Evolutionary conservation across 2,329 filamentous ascomycete genomes (phyloP).

Genomic region (Talaromyces rugulosus): DNA sequence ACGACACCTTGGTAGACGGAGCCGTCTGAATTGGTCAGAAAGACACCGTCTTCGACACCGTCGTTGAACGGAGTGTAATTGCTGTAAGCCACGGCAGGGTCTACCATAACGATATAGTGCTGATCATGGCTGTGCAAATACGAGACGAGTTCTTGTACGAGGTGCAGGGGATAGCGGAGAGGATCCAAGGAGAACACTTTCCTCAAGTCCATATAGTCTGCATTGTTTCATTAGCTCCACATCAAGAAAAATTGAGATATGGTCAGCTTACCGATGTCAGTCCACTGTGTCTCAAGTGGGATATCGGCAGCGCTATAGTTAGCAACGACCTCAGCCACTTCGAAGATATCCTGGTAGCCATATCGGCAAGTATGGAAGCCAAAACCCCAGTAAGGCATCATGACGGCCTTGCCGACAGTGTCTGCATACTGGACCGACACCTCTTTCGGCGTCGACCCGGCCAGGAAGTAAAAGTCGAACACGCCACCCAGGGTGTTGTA

Average conservation of each 20-base stretch:
- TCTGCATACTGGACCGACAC: slow-evolving; percentile 58
- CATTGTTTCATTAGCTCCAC: not conserved
- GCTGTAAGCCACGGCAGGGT: slow-evolving; percentile 45
- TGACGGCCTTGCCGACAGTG: slow-evolving; percentile 53
- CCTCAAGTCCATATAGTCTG: slow-evolving; percentile 35
- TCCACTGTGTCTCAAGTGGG: slow-evolving; percentile 45
- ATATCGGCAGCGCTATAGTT: slow-evolving; percentile 41
- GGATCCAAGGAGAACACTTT: slow-evolving; percentile 38
- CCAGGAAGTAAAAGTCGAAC: slow-evolving; percentile 66
- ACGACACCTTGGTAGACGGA: slow-evolving; percentile 59
- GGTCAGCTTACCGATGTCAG: slow-evolving; percentile 28
- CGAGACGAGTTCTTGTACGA: slow-evolving; percentile 61
- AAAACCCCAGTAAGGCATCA: slow-evolving; percentile 63
- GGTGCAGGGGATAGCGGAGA: slow-evolving; percentile 33
- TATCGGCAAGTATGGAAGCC: slow-evolving; percentile 62
- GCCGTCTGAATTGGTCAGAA: slow-evolving; percentile 53
- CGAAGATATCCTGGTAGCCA: slow-evolving; percentile 52
- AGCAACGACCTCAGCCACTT: slow-evolving; percentile 41
- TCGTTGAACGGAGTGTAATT: slow-evolving; percentile 50
- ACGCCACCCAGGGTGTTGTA: slow-evolving; percentile 77
- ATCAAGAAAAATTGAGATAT: not conserved
- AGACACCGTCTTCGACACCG: slow-evolving; percentile 55
- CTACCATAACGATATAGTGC: slow-evolving; percentile 74
- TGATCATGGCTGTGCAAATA: slow-evolving; percentile 65
- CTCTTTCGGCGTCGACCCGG: slow-evolving; percentile 55